Conservation (phyloP, 768 basidiomycete genomes). For the Mycena venus region DNA sequence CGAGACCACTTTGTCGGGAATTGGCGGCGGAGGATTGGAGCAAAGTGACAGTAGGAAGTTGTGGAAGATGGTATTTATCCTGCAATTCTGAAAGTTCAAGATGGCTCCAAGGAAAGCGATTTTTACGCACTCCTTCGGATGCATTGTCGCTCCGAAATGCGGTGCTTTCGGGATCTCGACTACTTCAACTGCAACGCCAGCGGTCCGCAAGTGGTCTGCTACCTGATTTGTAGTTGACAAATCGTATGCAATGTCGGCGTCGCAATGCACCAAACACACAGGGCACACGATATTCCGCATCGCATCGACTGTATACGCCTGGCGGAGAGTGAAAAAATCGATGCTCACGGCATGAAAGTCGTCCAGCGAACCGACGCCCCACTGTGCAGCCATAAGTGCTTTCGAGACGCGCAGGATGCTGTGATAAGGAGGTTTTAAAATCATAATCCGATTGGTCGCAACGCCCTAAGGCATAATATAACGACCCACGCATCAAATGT, state of each 20-base stretch:
- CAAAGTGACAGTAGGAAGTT: background rate
- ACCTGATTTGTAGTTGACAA: slow-evolving; percentile 19
- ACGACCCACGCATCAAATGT: slow-evolving; percentile 24
- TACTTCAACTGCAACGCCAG: slow-evolving; percentile 27
- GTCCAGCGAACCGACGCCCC: slow-evolving; percentile 7
- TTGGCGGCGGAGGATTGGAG: background rate
- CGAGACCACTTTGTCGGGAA: background rate
- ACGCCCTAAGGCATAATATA: background rate
- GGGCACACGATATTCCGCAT: slow-evolving; percentile 25
- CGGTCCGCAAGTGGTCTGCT: slow-evolving; percentile 1
- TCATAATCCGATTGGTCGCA: background rate
- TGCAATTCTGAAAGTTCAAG: background rate
- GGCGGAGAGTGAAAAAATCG: slow-evolving; percentile 30
- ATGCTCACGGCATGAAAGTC: slow-evolving; percentile 24
- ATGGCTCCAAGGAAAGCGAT: no score
- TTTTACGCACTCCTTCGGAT: slow-evolving; percentile 20
- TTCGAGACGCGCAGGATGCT: slow-evolving; percentile 15
- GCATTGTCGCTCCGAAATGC: slow-evolving; percentile 28
- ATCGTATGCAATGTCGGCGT: slow-evolving; percentile 36
- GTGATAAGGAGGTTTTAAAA: background rate
- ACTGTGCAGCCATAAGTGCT: background rate
- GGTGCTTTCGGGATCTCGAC: slow-evolving; percentile 19
- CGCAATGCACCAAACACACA: slow-evolving; percentile 26
- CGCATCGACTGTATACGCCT: slow-evolving; percentile 9
- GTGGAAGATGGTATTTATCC: background rate